These are phyloP conservation scores for Henningerozyma blattae DNA, from an alignment of 805 yeast genomes.

Conservation along the genomic window DNA sequence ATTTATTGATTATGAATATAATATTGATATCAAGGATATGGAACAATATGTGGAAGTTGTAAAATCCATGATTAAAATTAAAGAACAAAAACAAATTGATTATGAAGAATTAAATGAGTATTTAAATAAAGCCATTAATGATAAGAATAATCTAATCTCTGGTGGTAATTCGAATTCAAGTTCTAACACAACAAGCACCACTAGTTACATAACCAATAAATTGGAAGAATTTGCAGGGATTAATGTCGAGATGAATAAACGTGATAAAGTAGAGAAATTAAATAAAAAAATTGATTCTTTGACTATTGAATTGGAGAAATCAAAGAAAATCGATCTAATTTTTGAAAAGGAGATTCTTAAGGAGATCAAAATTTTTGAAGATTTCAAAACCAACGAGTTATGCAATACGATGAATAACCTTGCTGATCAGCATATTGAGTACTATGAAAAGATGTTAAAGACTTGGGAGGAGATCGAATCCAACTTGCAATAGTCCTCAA, in stretches of 20 bases:
- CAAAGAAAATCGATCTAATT: slow-evolving; percentile 38
- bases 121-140: slow-evolving; percentile 55
- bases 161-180: slow-evolving; percentile 14
- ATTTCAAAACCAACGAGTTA: slow-evolving; percentile 66
- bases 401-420: slow-evolving; percentile 57
- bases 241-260: slow-evolving; percentile 43
- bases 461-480: slow-evolving; percentile 60
- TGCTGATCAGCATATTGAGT: slow-evolving; percentile 64
- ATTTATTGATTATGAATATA: slow-evolving; percentile 64
- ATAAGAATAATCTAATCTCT: slow-evolving; percentile 41
- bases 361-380: slow-evolving; percentile 60
- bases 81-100: slow-evolving; percentile 86
- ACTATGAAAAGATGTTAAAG: slow-evolving; percentile 53
- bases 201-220: slow-evolving; percentile 42
- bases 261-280: slow-evolving; percentile 39
- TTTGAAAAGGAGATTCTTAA: slow-evolving; percentile 46
- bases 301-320: slow-evolving; percentile 37
- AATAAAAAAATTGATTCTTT: slow-evolving; percentile 38
- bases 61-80: slow-evolving; percentile 60
- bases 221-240: slow-evolving; percentile 53
- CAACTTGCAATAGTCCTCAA: too few relatives aligned
- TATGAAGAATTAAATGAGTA: slow-evolving; percentile 79
- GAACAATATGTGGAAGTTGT: slow-evolving; percentile 65
- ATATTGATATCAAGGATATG: slow-evolving; percentile 74
- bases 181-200: slow-evolving; percentile 2